A percentile compares a stretch with the other conserved stretches of the same genome.
Evolutionary conservation across 495 filamentous ascomycete genomes (phyloP).

Genomic region (Penicillium simplicissimum): DNA sequence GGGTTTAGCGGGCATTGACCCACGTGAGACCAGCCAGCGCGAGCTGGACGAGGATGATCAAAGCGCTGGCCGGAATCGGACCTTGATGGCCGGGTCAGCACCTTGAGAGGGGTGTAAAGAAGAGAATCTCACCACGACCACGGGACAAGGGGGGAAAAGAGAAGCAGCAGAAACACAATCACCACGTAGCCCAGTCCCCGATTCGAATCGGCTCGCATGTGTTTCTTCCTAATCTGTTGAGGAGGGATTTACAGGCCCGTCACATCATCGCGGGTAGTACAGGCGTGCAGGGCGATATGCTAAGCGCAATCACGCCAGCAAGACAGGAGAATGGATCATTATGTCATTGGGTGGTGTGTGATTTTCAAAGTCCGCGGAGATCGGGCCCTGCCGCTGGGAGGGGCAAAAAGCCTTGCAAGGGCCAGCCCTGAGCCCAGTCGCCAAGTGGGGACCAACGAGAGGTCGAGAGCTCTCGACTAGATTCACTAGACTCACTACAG

Average conservation of each 20-base stretch:
- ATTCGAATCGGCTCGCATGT: slow-evolving; percentile 9
- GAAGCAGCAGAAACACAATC: background rate
- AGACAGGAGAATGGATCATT: background rate
- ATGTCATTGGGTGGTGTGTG: background rate
- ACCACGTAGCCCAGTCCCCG: background rate
- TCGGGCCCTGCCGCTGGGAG: slow-evolving; percentile 23
- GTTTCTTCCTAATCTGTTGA: slow-evolving; percentile 3
- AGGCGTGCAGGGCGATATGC: background rate
- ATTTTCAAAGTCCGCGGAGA: slow-evolving; percentile 24
- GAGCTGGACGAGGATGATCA: slow-evolving; percentile 33
- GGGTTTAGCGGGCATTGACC: slow-evolving; percentile 48
- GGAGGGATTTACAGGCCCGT: slow-evolving; percentile 8
- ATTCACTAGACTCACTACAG: no score
- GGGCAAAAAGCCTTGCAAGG: background rate
- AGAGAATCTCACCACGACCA: background rate
- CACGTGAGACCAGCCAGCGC: slow-evolving; percentile 37
- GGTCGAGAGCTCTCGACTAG: no score
- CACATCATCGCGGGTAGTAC: slow-evolving; percentile 18
- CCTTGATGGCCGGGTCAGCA: slow-evolving; percentile 36
- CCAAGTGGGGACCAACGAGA: background rate
- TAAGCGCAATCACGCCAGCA: slow-evolving; percentile 21
- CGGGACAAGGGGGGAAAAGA: background rate
- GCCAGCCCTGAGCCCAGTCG: background rate
- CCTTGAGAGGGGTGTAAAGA: background rate
- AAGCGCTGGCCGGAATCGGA: slow-evolving; percentile 17